Evolutionary conservation across 345 rosid species (phyloP), one percentile per base, ranked within the genome.

Genomic region (Microcos paniculata): DNA sequence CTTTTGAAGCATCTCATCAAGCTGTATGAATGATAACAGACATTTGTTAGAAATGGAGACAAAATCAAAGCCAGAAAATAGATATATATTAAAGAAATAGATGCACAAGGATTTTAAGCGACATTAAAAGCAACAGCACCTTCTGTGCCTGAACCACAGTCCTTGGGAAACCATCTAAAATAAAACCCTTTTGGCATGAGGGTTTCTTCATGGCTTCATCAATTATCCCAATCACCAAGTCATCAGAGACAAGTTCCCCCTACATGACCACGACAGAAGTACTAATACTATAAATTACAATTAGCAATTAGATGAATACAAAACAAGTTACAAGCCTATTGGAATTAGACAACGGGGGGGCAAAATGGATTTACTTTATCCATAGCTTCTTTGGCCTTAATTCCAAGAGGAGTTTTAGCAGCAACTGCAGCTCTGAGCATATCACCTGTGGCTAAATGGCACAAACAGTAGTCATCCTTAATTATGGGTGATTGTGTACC

Each of bases 361-460:
- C n/a, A 48, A 49, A 42, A 23, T 14, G 46, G 62, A 55, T 56
- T 59, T 66, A 94, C 98, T 86, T 92, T 94, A 56, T 94, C 90
- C 97, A 94, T 94, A 58, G 98, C 94, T 82, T 94, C 98, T 82
- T 94, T 92, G 35, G 98, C 97, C 87, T 92, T 94, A 73, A 94
- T 67, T 28, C 98, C 98, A 76, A 94, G 94, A 81, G 98, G 93
- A 4, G 97, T 94, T 82, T 92, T 92, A 38, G 95, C 92, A 78
- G 91, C 84, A 77, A 89, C 98, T 73, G 98, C 95, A 72, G 98
- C 94, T 90, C 98, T 88, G 75, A 94, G 79, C 98, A 94, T 94
- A 80, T 94, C 98, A 48, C 98, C 98, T 18, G 98, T 91, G 64
- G 98, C 95, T 88, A 94, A 87, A 80, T 94, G 98, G 84, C 98